Conservation (phyloP, 1,139 yeast genomes). For the Suhomyces bolitotheri region DNA sequence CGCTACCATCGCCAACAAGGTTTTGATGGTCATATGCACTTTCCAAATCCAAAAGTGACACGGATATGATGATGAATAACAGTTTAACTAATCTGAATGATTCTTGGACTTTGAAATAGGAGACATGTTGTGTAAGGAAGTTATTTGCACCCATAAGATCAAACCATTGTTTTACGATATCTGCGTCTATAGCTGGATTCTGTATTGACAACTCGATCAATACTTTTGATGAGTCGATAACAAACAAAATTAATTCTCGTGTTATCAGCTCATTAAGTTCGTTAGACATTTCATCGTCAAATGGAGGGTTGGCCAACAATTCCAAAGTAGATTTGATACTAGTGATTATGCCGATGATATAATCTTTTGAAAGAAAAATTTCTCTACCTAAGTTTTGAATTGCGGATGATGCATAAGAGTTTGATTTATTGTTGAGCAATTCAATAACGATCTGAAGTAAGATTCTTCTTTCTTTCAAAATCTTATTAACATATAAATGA, state of each 20-base stretch:
- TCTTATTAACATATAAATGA: constrained; percentile 31
- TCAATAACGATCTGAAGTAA: constrained; percentile 42
- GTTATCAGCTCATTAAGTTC: constrained; percentile 27
- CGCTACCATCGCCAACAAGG: constrained; percentile 1
- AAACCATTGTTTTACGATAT: constrained; percentile 56
- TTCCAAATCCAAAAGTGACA: constrained; percentile 57
- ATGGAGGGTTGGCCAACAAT: constrained; percentile 4
- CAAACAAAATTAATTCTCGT: constrained; percentile 38
- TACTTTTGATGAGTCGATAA: constrained; percentile 46
- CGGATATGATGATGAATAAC: constrained; percentile 48
- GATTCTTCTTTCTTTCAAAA: constrained; percentile 49
- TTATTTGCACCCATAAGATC: constrained; percentile 45
- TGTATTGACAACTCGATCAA: constrained; percentile 42
- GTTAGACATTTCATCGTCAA: constrained; percentile 18
- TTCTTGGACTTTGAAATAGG: constrained; percentile 33
- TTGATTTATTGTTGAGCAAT: constrained; percentile 39
- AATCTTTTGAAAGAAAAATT: constrained; percentile 31
- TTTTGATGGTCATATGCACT: constrained; percentile 24
- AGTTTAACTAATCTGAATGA: constrained; percentile 45
- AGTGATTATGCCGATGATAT: constrained; percentile 28
- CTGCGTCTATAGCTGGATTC: constrained; percentile 31
- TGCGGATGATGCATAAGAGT: constrained; percentile 27
- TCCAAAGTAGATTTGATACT: constrained; percentile 10
- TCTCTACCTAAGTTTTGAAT: constrained; percentile 44
- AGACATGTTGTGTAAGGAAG: constrained; percentile 35